Base-by-base conservation (phyloP, 495 filamentous ascomycete genomes). In the Hypoxylon crocopeplum region DNA sequence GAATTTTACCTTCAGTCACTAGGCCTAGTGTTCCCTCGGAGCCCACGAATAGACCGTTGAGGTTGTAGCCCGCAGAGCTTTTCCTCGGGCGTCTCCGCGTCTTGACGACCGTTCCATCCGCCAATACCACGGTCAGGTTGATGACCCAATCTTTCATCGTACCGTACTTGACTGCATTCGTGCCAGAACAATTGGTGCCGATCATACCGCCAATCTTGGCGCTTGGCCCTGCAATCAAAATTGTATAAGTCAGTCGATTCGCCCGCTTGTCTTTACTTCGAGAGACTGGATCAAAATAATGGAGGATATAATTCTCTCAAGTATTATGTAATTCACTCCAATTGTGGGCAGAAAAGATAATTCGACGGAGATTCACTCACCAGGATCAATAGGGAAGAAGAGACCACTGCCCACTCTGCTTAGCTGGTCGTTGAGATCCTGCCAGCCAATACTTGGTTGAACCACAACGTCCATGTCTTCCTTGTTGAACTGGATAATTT, bases 381-480 rank as follows among this genome's bases (percentile, higher is more conserved):
- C 89, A 13, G 91, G 91, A 64, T 95, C 91, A 12, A 92, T 84
- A 0, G 93, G 93, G 71, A 97, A 95, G 76, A 97, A 96, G 11
- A 97, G 84, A 1, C 90, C 90, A 15, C 79, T 84, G 36, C 81
- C 77, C 68, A 86, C 86, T 65, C 83, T 75, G 6, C 75, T 81
- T 48, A 97, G 83, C 65, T 90, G 75, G 54, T 88, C 84, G 67
- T 96, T 97, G 40, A 97, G 74, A 37, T 88, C 83, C 85, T 93
- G 91, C 91, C 92, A 97, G n/a, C 87, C 85, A 32, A 97, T 89
- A 7, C 86, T 86, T 2, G 93, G 93, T 66, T 97, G 93, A 7
- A 97, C 92, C 5, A 94, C 88, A 53, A 96, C 78, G 66, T 97
- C 93, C 88, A 97, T 88, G 71, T 97, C 93, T 4, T 88, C 87